Conservation (phyloP, 495 filamentous ascomycete genomes). For the Platismatia glauca region DNA sequence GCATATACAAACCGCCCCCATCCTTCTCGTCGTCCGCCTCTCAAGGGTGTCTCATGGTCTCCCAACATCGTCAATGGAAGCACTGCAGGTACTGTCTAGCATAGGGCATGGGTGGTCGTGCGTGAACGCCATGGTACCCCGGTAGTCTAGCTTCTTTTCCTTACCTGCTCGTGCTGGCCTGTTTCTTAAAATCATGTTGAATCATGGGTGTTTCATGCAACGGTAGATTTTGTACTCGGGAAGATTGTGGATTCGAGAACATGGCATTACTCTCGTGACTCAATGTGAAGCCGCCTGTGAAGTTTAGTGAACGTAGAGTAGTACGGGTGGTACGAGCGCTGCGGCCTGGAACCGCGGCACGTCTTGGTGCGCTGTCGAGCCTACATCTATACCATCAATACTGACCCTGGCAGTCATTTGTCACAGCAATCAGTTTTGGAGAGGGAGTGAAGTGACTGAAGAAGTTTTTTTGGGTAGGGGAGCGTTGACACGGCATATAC, state of each 20-base stretch:
- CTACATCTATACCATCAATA: too few species aligned
- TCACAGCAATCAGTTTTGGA: too few species aligned
- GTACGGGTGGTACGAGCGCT: too few species aligned
- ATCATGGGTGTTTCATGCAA: conserved; percentile 21
- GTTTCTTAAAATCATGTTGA: conserved; percentile 13
- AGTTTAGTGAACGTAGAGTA: not conserved
- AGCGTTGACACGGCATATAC: too few species aligned
- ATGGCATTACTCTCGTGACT: conserved; percentile 3
- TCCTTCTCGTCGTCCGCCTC: conserved; percentile 12
- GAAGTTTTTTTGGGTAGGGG: too few species aligned
- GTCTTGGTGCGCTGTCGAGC: too few species aligned
- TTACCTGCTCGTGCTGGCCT: conserved; percentile 9
- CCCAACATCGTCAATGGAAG: conserved; percentile 20
- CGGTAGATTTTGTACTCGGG: conserved; percentile 16
- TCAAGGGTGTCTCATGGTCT: conserved; percentile 17
- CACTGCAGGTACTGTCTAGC: conserved; percentile 16
- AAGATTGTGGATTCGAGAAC: conserved; percentile 4
- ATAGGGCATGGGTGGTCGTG: conserved; percentile 15
- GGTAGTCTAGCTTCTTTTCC: conserved; percentile 23
- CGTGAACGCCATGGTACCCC: conserved; percentile 9
- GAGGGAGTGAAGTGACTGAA: too few species aligned
- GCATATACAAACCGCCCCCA: conserved; percentile 14
- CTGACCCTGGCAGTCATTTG: too few species aligned
- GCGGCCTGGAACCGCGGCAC: too few species aligned
- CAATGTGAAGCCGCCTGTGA: not conserved